A percentile compares a stretch with the other conserved stretches of the same genome.
phyloP scores from a whole-genome alignment of 2,329 filamentous ascomycete genomes.

The Orbilia brochopaga region DNA sequence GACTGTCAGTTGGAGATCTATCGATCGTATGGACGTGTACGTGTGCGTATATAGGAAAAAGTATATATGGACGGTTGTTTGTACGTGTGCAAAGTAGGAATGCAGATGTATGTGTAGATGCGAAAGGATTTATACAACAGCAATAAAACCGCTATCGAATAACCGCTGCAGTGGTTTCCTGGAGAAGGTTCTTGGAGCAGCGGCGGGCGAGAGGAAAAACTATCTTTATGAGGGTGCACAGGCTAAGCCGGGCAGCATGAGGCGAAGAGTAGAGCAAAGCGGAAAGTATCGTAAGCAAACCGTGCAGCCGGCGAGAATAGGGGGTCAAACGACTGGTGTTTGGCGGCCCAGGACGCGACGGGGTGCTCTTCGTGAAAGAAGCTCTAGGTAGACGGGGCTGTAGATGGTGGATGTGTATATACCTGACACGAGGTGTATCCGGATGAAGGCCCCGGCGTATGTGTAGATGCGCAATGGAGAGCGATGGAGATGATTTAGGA shows the following conservation, averaged over 20 bases:
- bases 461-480: too few relatives aligned
- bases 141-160: background rate
- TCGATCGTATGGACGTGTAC: background rate
- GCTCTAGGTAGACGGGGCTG: background rate
- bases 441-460: too few relatives aligned
- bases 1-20: background rate
- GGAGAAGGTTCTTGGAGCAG: slow-evolving; percentile 8
- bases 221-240: slow-evolving; percentile 16
- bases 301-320: slow-evolving; percentile 39
- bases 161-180: background rate
- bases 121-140: background rate
- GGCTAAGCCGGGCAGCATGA: slow-evolving; percentile 29
- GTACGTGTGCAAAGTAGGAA: background rate
- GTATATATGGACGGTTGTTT: slow-evolving; percentile 13
- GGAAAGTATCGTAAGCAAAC: slow-evolving; percentile 45
- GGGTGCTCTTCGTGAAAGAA: background rate
- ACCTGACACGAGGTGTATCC: too few relatives aligned
- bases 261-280: slow-evolving; percentile 28
- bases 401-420: too few relatives aligned
- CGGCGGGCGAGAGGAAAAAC: slow-evolving; percentile 12
- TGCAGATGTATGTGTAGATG: slow-evolving; percentile 2
- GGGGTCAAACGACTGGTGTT: slow-evolving; percentile 13
- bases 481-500: too few relatives aligned
- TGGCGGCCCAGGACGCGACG: background rate
- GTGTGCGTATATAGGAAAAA: too few relatives aligned